These are phyloP conservation scores for Globisporangium paddicum DNA, from an alignment of 352 stramenopile species.

Conservation along the genomic window DNA sequence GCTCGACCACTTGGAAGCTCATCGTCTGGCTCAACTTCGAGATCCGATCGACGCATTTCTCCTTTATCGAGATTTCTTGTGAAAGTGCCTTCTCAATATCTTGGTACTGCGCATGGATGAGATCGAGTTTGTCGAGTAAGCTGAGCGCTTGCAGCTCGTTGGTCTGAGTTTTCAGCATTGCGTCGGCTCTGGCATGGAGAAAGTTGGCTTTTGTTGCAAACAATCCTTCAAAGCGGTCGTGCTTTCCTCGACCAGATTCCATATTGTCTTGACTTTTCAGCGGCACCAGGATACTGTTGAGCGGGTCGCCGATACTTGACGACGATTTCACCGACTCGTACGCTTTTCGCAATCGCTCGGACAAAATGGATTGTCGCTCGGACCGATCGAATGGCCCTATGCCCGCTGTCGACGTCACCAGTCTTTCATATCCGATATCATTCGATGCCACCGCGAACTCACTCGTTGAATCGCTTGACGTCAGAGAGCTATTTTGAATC, in stretches of 20 bases:
- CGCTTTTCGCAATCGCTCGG: constrained; percentile 37
- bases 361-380: constrained; percentile 27
- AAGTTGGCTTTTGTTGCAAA: constrained; percentile 11
- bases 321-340: constrained; percentile 51
- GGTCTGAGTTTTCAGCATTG: constrained; percentile 26
- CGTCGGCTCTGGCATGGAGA: constrained; percentile 27
- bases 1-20: constrained; percentile 54
- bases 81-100: constrained; percentile 33
- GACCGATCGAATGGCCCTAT: not conserved
- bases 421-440: not conserved
- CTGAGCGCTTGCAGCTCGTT: constrained; percentile 21
- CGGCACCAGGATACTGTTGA: not conserved
- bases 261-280: not conserved
- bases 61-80: constrained; percentile 50
- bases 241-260: constrained; percentile 1
- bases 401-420: not conserved
- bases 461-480: constrained; percentile 24
- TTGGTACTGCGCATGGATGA: constrained; percentile 22
- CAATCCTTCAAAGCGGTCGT: constrained; percentile 6
- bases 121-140: constrained; percentile 43
- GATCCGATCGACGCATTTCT: constrained; percentile 69
- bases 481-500: constrained; percentile 21
- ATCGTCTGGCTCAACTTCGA: constrained; percentile 66
- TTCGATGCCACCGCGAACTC: constrained; percentile 9
- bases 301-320: not conserved